Percentiles rank a stretch among this genome's conserved stretches.
Evolutionary conservation across 2,329 filamentous ascomycete genomes (phyloP).

Genomic region (Hymenoscyphus occultus): DNA sequence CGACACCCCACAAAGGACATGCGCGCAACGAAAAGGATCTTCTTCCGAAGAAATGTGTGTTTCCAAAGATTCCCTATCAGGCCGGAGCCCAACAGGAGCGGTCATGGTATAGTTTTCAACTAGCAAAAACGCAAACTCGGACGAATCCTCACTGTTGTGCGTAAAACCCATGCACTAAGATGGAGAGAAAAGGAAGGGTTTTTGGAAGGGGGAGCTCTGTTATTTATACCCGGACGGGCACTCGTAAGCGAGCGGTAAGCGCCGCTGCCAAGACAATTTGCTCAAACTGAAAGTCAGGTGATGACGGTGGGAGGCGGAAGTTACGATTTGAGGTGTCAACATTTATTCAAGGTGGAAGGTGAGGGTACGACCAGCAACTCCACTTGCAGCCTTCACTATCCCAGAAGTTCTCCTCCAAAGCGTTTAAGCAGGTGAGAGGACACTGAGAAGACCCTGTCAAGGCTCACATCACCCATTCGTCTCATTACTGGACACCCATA

Average conservation of each 20-base stretch:
- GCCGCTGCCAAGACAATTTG: not conserved
- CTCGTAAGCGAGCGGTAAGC: not conserved
- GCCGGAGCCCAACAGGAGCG: slow-evolving; percentile 66
- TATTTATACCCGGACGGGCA: not conserved
- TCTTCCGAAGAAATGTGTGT: slow-evolving; percentile 39
- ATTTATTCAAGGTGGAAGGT: not conserved
- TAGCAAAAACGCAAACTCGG: slow-evolving; percentile 82
- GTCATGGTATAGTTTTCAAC: slow-evolving; percentile 59
- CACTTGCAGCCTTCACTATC: too few species aligned
- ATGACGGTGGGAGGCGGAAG: not conserved
- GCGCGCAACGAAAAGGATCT: slow-evolving; percentile 51
- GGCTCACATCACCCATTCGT: too few species aligned
- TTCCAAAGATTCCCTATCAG: slow-evolving; percentile 79
- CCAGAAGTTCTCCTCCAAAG: too few species aligned
- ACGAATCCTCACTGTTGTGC: slow-evolving; percentile 81
- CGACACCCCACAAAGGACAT: slow-evolving; percentile 43
- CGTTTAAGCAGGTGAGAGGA: too few species aligned
- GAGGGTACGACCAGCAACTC: too few species aligned
- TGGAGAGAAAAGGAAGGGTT: slow-evolving; percentile 43
- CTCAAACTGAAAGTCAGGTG: not conserved
- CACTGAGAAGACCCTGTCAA: too few species aligned
- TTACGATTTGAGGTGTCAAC: not conserved
- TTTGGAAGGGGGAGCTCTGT: not conserved
- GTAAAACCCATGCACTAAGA: slow-evolving; percentile 71
- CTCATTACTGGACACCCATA: too few species aligned